Base-by-base conservation (phyloP, 225 moss, liverwort and hornwort genomes). In the Straminergon stramineum region DNA sequence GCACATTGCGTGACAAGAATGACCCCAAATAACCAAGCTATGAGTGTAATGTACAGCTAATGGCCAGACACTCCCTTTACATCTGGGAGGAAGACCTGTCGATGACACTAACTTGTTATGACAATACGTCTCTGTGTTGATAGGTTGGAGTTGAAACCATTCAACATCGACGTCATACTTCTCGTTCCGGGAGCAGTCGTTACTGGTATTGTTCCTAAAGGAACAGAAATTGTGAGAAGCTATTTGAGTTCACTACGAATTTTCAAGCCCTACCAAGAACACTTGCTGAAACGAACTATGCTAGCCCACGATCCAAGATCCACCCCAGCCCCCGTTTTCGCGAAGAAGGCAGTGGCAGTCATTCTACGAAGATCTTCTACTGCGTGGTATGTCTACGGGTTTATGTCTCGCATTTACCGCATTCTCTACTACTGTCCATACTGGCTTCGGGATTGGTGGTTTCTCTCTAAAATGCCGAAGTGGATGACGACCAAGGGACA, bases 111-210 rank as follows among this genome's bases (percentile, higher is more conserved):
- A 23, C 56, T 84, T 62, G 82, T 57, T 30, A 67, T 86, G 53
- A 79, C 69, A 62, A 51, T 63, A 58, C 31, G 65, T 74, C 30
- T 70, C 43, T 83, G 10, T 79, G 35, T 55, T 83, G 85, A 80
- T 84, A 95, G 94, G 79, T 85, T 95, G 89, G 95, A 96, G 87
- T 57, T 96, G 90, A 94, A 89, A 85, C 95, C 95, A 84, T 95
- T 96, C 80, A 94, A 92, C 71, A 91, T 96, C 63, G 88, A 95
- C 82, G 96, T 94, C 83, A 88, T 92, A 17, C 84, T 92, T 80
- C 88, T 96, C 75, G 74, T 90, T 79, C 93, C 95, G 64, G 96
- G 94, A 68, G 90, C 90, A 63, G 74, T 95, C 28, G 84, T 90
- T 60, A 93, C 96, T 39, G 84, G 62, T 67, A 91, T 95, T 55